These are phyloP conservation scores for Hordeum marinum DNA, from an alignment of 176 grass and related monocot genomes.

Conservation along the genomic window DNA sequence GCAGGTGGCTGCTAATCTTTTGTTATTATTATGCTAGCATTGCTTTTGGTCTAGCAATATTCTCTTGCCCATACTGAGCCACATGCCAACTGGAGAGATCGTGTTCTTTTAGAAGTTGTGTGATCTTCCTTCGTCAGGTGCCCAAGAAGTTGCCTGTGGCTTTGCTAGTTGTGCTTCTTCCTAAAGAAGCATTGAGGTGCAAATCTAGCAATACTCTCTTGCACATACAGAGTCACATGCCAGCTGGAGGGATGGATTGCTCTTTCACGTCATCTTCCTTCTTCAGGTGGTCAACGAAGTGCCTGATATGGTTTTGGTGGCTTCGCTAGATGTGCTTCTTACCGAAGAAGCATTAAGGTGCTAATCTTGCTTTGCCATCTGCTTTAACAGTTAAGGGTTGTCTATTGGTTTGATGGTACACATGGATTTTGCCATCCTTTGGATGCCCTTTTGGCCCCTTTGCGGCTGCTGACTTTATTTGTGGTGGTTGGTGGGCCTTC, in stretches of 20 bases:
- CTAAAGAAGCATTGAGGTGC: conserved; percentile 22
- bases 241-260: not conserved
- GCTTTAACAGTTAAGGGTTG: not conserved
- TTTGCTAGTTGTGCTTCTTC: not conserved
- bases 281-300: not conserved
- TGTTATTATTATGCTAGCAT: not conserved
- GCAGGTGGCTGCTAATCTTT: conserved; percentile 32
- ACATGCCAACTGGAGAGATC: not conserved
- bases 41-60: conserved; percentile 21
- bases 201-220: conserved; percentile 23
- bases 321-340: not conserved
- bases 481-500: not conserved
- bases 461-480: not conserved
- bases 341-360: conserved; percentile 24
- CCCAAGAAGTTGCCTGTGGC: not conserved
- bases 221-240: not conserved
- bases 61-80: not conserved
- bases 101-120: conserved; percentile 1
- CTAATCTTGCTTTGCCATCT: conserved; percentile 21
- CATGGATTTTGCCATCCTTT: not conserved
- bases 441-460: not conserved
- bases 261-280: not conserved
- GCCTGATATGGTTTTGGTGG: not conserved
- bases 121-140: not conserved
- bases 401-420: not conserved